A percentile compares a stretch with the other conserved stretches of the same genome.
Evolutionary conservation across 2,329 filamentous ascomycete species (phyloP).

Genomic region (Fusarium zealandicum): DNA sequence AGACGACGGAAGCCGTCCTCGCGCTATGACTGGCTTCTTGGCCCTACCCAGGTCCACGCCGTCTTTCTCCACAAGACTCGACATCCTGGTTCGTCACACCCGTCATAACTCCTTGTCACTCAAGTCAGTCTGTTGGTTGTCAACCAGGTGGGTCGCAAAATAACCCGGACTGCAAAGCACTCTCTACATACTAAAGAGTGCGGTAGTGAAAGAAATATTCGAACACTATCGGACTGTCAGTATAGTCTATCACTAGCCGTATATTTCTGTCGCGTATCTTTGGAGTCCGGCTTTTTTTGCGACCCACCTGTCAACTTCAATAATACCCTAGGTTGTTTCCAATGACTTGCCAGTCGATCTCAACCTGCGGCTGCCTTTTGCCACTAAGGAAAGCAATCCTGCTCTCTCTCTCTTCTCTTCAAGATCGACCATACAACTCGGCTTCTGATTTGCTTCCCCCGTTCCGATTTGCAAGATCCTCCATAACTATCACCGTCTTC

Average conservation of each 20-base stretch:
- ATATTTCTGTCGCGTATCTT: no score
- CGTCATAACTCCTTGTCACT: constrained; percentile 27
- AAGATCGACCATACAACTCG: constrained; percentile 2
- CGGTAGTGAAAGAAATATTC: no score
- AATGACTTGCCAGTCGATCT: constrained; percentile 12
- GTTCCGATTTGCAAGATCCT: constrained; percentile 8
- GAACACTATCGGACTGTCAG: no score
- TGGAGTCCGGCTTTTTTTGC: no score
- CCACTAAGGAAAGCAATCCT: constrained; percentile 32
- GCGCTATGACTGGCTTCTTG: constrained; percentile 41
- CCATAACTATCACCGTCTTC: constrained; percentile 21
- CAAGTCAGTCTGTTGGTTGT: constrained; percentile 20
- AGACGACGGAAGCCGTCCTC: constrained; percentile 19
- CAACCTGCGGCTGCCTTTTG: constrained; percentile 13
- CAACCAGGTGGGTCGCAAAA: no score
- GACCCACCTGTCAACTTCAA: background rate
- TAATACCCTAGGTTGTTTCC: constrained; percentile 9
- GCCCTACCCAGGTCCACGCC: constrained; percentile 32
- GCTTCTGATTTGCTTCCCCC: constrained; percentile 32
- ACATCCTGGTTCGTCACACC: constrained; percentile 28
- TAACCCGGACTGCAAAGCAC: no score
- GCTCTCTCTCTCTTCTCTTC: constrained; percentile 13
- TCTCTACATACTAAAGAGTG: no score
- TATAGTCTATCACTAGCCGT: no score
- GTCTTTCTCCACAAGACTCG: constrained; percentile 29